Evolutionary conservation across 352 stramenopile species (phyloP), one percentile per base, ranked within the genome.

Genomic region (Phytophthora sojae): DNA sequence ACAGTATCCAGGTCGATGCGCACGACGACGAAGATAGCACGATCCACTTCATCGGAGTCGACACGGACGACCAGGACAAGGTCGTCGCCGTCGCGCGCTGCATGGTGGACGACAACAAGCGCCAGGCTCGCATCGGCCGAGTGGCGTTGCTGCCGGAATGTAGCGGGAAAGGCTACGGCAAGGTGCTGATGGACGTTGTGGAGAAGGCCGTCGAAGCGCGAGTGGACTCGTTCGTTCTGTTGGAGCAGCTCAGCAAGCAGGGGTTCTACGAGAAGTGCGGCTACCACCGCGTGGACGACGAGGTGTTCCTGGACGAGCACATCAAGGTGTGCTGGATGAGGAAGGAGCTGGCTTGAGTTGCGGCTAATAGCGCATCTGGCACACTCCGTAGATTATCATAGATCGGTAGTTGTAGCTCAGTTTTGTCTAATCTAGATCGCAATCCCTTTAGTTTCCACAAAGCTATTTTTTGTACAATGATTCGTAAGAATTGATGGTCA

Each of bases 291-390:
- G 25, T n/a, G 57, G 57, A 54, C 26, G 44, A 63, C 26, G 26
- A 54, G 6, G 57, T 55, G 25, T 55, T 63, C n/a, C 57, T 63
- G 6, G 57, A 63, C n/a, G 57, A 63, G 42, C 42, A 63, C 26
- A 63, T 63, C 21, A 54, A 54, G 42, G 42, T 63, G 23, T 63
- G 57, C 42, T 63, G 57, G 57, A 63, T 55, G 57, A 8, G 29
- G 23, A 55, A 63, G 23, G 15, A 63, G 7, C 37, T 44, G 37
- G 29, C 6, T 35, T 35, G 29, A 35, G 29, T 35, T 35, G 29
- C 29, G 29, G 0, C 6, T 7, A 35, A 35, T 11, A 35, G 29
- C 29, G 29, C 29, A 3, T 7, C 29, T 35, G 29, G 29, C 3
- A 35, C 29, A 35, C 29, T 35, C 29, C 29, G 29, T 35, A 11